Base-by-base conservation (phyloP, 1,284 basidiomycete species). In the Exobasidium rhododendri region DNA sequence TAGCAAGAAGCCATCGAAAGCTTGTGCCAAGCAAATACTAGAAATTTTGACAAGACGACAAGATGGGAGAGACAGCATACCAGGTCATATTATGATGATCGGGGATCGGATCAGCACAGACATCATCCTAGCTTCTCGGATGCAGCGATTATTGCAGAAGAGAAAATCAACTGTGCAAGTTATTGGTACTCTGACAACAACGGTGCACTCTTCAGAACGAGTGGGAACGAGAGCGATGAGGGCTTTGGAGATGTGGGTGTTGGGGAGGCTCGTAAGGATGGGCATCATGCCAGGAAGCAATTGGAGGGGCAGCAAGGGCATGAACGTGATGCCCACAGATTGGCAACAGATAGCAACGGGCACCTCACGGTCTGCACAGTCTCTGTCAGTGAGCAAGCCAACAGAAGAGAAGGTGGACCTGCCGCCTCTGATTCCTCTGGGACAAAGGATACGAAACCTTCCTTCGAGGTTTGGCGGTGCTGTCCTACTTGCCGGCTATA, bases 41-140 rank as follows among this genome's bases (percentile, higher is more conserved):
- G 80, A 82, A 4, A 85, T 85, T 1, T 82, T 86, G 6, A 85
- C 87, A 0, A 77, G 89, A 54, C 75, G 77, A 14, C 85, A 86
- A 11, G 56, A 58, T 4, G 6, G 46, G 10, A 26, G 20, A 47
- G 24, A 4, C 13, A 10, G 10, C 17, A 10, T 17, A 17, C 5
- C 32, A 7, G 59, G 70, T 63, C 79, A 64, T 20, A 83, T 96
- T 32, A 81, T 96, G 62, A 81, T 96, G 20, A 86, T 97, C 10
- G 94, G 94, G 0, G 94, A 97, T 81, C 84, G 94, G 10, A 82
- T 94, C 45, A 90, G 94, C 74, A 97, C 94, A 0, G 94, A 97
- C 79, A 83, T 94, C 20, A 85, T 96, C 49, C 83, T 97, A 74
- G 89, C 92, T 4, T 88, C 89, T 68, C 87, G 91, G 1, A 80